Evolutionary conservation across 805 yeast genomes (phyloP).

Genomic region (Barnettozyma botsteinii): DNA sequence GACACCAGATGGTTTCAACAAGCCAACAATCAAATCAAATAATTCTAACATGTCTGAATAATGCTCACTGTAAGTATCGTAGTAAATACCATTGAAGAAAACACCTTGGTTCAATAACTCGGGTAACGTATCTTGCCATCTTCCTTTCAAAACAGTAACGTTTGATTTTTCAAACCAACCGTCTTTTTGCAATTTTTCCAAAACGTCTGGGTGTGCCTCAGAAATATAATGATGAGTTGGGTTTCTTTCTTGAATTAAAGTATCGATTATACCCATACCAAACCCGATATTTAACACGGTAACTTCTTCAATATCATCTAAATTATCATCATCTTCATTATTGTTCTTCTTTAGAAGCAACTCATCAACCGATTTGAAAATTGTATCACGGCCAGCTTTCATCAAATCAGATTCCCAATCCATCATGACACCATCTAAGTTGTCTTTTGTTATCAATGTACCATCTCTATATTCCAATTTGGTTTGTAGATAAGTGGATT

Average conservation of each 20-base stretch:
- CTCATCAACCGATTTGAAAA: conserved; percentile 44
- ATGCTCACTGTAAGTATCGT: conserved; percentile 91
- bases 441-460: conserved; percentile 65
- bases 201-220: conserved; percentile 93
- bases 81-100: conserved; percentile 86
- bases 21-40: conserved; percentile 75
- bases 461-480: conserved; percentile 61
- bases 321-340: not conserved
- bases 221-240: conserved; percentile 80
- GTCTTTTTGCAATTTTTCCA: conserved; percentile 55
- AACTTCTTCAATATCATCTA: conserved; percentile 32
- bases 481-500: conserved; percentile 56
- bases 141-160: conserved; percentile 76
- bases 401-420: conserved; percentile 86
- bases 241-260: conserved; percentile 51
- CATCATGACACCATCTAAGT: conserved; percentile 95
- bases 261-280: conserved; percentile 95
- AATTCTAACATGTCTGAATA: conserved; percentile 83
- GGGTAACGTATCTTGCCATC: conserved; percentile 85
- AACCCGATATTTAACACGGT: conserved; percentile 82
- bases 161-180: conserved; percentile 79
- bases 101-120: conserved; percentile 57
- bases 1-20: conserved; percentile 73
- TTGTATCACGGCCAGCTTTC: conserved; percentile 70
- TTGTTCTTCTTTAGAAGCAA: conserved; percentile 7